Base-by-base conservation (phyloP, 2,329 filamentous ascomycete species). In the Exophiala phaeomuriformis region DNA sequence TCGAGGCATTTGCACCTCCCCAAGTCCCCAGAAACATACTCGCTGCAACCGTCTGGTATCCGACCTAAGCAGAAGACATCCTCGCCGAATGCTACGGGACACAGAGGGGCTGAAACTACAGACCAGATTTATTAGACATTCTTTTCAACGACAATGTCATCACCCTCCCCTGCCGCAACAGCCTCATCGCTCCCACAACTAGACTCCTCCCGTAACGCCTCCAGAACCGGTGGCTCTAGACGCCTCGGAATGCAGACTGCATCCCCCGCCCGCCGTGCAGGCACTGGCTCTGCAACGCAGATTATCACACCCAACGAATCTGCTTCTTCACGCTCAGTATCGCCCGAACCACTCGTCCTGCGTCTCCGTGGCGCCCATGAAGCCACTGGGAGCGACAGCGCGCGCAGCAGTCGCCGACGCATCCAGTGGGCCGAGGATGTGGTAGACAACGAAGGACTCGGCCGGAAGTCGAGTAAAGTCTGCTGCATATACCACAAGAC, bases 401-500 rank as follows among this genome's bases (percentile, higher is more conserved):
- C 52, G 49, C 12, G 50, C 50, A 12, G 53, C 50, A 36, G 59
- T 61, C 50, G 58, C 51, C 77, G 84, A 49, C 82, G 82, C 46
- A 93, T 98, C 52, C 84, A 87, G 69, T 98, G 93, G 93, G 89
- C 89, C 4, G 88, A 93, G 65, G 86, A 88, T 65, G 90, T 96
- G 4, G 77, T 98, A 2, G 90, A 98, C 71, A 98, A 98, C 66
- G 93, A 98, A 71, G 89, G 89, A 3, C 79, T 97, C 69, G 90
- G 90, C 5, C 87, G 88, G 71, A 98, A 97, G 74, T 91, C 83
- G 60, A 95, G 88, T 12, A 98, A 98, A 95, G 93, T 97, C n/a
- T 98, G 93, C 78, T 98, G 93, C 70, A 98, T 98, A 70, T 98
- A 96, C 73, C 91, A 96, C 73, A 86, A 86, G 56, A 84, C 89